phyloP scores from a whole-genome alignment of 2,329 filamentous ascomycete genomes.

The Ophiostoma ips region DNA sequence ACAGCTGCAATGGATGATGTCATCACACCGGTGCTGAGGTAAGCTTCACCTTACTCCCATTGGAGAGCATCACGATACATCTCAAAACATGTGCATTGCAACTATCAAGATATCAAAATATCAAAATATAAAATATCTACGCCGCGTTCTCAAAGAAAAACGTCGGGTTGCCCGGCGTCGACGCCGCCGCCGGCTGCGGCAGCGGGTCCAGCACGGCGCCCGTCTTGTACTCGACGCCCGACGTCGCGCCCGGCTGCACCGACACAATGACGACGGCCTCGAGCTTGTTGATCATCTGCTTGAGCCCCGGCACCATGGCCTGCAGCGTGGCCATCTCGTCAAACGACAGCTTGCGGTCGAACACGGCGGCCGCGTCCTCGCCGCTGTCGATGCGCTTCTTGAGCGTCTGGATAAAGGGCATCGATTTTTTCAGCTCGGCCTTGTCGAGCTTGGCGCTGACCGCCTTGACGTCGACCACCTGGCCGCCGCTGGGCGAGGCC shows the following conservation, averaged over 20 bases:
- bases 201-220: conserved; percentile 39
- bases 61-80: too few relatives aligned
- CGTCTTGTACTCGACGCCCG: conserved; percentile 38
- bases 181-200: conserved; percentile 51
- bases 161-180: conserved; percentile 51
- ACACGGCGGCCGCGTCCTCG: conserved; percentile 51
- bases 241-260: conserved; percentile 57
- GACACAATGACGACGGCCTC: conserved; percentile 52
- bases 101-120: too few relatives aligned
- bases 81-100: too few relatives aligned
- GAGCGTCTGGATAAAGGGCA: conserved; percentile 84
- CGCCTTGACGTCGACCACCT: conserved; percentile 55
- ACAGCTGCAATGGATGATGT: too few relatives aligned
- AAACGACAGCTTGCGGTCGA: conserved; percentile 75
- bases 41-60: too few relatives aligned
- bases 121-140: too few relatives aligned
- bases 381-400: conserved; percentile 71
- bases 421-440: conserved; percentile 89
- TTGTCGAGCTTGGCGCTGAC: conserved; percentile 68
- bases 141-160: conserved; percentile 16
- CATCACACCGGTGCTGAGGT: too few relatives aligned
- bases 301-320: conserved; percentile 44
- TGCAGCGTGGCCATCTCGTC: conserved; percentile 72
- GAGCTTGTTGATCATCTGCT: conserved; percentile 38
- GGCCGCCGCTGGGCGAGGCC: conserved; percentile 3